phyloP scores from a whole-genome alignment of 2,329 filamentous ascomycete genomes.

The Elsinoe arachidis region DNA sequence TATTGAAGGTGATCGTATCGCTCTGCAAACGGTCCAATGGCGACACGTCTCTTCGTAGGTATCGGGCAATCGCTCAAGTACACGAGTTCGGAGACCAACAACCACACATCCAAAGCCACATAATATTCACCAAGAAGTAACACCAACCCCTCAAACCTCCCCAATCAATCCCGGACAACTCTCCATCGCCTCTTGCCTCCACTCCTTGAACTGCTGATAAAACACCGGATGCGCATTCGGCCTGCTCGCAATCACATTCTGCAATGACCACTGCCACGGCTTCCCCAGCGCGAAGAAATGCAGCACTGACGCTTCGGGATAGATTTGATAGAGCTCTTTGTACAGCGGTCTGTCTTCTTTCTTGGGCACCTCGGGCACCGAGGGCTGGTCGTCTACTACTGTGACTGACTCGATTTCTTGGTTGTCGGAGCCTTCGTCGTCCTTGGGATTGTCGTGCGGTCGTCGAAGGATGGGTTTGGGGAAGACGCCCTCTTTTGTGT shows the following conservation, averaged over 20 bases:
- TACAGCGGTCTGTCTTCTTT: slow-evolving; percentile 16
- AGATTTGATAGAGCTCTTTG: slow-evolving; percentile 18
- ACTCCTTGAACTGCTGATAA: slow-evolving; percentile 20
- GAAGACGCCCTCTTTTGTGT: background rate
- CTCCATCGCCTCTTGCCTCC: slow-evolving; percentile 19
- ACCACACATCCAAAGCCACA: no score
- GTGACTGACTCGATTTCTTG: background rate
- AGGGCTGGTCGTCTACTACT: background rate
- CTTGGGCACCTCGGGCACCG: background rate
- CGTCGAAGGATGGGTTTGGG: background rate
- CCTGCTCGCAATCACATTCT: slow-evolving; percentile 9
- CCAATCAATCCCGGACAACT: slow-evolving; percentile 13
- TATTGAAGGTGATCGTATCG: no score
- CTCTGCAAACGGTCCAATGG: no score
- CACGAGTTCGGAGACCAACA: no score
- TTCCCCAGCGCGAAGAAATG: slow-evolving; percentile 25
- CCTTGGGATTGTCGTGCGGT: background rate
- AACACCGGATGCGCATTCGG: slow-evolving; percentile 23
- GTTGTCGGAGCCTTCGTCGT: background rate
- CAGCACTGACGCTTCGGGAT: slow-evolving; percentile 20
- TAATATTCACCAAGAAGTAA: no score
- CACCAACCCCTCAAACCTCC: background rate
- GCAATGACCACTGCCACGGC: slow-evolving; percentile 20
- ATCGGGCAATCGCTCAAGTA: no score
- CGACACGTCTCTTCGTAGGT: no score